phyloP scores from a whole-genome alignment of 176 grass and related monocot species.

The Phyllostachys edulis region DNA sequence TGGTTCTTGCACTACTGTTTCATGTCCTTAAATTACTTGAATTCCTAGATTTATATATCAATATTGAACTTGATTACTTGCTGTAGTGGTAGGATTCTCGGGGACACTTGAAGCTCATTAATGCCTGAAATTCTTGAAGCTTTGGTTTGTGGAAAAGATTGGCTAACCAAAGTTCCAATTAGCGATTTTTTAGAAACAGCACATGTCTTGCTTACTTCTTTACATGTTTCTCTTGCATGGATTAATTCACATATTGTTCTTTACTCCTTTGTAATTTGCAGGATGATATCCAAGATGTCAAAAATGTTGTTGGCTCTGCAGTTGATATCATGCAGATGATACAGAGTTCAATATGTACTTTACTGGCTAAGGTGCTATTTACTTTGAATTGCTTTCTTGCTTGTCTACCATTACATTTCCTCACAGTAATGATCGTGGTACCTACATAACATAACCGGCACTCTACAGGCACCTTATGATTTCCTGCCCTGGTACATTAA shows the following conservation, averaged over 20 bases:
- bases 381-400: conserved; percentile 15
- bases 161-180: too few relatives aligned
- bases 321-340: conserved; percentile 90
- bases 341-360: conserved; percentile 69
- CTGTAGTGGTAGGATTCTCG: too few relatives aligned
- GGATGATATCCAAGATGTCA: too few relatives aligned
- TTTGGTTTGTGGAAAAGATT: too few relatives aligned
- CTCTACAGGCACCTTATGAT: background rate
- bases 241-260: conserved; percentile 24
- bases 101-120: too few relatives aligned
- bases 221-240: background rate
- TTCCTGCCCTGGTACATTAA: background rate
- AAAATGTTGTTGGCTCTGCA: conserved; percentile 71
- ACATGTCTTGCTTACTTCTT: background rate
- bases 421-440: background rate
- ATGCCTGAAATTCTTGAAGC: too few relatives aligned
- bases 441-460: background rate
- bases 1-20: too few relatives aligned
- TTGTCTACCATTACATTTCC: conserved; percentile 5
- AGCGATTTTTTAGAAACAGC: background rate
- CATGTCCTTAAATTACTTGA: too few relatives aligned
- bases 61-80: too few relatives aligned
- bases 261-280: conserved; percentile 37
- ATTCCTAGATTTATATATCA: too few relatives aligned
- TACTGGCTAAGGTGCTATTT: conserved; percentile 71